These are phyloP conservation scores for Colletotrichum sojae DNA, from an alignment of 2,329 filamentous ascomycete genomes.

Conservation along the genomic window DNA sequence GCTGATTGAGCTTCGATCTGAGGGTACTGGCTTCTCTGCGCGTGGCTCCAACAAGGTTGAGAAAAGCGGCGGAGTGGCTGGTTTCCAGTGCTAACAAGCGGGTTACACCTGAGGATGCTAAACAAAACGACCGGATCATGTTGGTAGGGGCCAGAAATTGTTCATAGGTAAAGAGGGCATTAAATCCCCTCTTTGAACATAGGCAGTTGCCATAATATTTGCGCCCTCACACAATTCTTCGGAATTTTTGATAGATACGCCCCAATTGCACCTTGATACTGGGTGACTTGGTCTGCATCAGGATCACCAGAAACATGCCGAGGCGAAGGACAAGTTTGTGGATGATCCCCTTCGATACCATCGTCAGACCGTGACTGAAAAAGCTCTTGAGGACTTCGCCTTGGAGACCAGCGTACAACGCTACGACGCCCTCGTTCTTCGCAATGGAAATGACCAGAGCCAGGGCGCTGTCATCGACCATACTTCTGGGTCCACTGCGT, in stretches of 20 bases:
- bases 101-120: neutral
- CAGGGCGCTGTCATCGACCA: constrained; percentile 69
- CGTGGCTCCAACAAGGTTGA: constrained; percentile 87
- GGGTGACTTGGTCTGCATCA: constrained; percentile 19
- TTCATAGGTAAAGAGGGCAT: too few species aligned
- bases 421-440: constrained; percentile 75
- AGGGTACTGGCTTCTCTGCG: constrained; percentile 93
- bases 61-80: constrained; percentile 74
- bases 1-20: constrained; percentile 83
- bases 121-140: neutral
- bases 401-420: constrained; percentile 82
- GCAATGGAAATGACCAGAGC: constrained; percentile 71
- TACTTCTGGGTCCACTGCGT: constrained; percentile 37
- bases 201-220: too few species aligned
- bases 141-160: too few species aligned
- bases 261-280: constrained; percentile 43
- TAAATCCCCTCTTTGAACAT: too few species aligned
- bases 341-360: constrained; percentile 86
- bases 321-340: constrained; percentile 79
- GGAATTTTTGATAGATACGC: constrained; percentile 20
- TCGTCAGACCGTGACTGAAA: constrained; percentile 87
- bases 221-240: constrained; percentile 4
- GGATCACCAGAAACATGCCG: constrained; percentile 69
- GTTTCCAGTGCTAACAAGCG: constrained; percentile 79
- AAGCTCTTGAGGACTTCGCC: constrained; percentile 87